A percentile compares a stretch with the other conserved stretches of the same genome.
phyloP scores from a whole-genome alignment of 129 eudicot species.

The Dittrichia graveolens region DNA sequence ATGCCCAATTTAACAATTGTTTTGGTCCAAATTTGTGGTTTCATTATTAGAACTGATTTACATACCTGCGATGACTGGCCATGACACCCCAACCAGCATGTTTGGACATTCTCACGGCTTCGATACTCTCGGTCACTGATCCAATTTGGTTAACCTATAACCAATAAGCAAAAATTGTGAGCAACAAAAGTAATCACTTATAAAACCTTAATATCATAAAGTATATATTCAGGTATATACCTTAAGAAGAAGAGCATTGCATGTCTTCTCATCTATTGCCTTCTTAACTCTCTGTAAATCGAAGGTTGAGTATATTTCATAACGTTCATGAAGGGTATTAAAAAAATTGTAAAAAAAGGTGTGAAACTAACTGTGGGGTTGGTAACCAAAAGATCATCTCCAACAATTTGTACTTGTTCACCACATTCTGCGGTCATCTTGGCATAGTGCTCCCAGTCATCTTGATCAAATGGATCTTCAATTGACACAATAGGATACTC shows the following conservation, averaged over 20 bases:
- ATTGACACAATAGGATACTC: constrained; percentile 98
- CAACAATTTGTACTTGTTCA: constrained; percentile 86
- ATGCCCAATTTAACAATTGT: too few species aligned
- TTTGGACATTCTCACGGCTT: constrained; percentile 58
- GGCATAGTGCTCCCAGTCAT: constrained; percentile 94
- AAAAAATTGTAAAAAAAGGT: background rate
- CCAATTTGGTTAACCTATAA: constrained; percentile 95
- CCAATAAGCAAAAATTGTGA: background rate
- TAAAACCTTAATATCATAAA: background rate
- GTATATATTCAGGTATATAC: background rate
- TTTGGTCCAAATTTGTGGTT: too few species aligned
- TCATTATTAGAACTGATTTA: background rate
- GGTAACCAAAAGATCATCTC: constrained; percentile 97
- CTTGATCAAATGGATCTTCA: constrained; percentile 98
- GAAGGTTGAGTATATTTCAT: constrained; percentile 1
- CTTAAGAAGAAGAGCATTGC: constrained; percentile 51
- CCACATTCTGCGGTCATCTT: constrained; percentile 82
- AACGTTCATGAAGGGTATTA: background rate
- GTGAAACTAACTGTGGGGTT: constrained; percentile 75
- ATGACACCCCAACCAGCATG: constrained; percentile 50
- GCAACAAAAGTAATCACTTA: background rate
- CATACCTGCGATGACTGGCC: constrained; percentile 49
- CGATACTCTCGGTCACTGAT: constrained; percentile 94
- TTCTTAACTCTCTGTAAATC: constrained; percentile 44
- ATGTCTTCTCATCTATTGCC: constrained; percentile 45